Evolutionary conservation across 768 basidiomycete genomes (phyloP).

Genomic region (Boletus vinaceobasis): DNA sequence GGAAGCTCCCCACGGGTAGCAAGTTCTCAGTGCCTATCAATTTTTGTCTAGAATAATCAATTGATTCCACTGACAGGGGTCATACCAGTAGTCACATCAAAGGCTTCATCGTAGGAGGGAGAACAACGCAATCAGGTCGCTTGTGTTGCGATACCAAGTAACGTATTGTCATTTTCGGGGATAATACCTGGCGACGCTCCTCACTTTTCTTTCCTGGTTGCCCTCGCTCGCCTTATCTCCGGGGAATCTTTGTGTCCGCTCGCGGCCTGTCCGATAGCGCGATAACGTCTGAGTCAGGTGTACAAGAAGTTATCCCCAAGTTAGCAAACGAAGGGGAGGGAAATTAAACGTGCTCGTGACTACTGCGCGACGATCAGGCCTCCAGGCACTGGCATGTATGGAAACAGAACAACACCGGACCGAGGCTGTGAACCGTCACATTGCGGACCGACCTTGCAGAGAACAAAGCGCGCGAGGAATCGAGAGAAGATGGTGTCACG

Average conservation of each 20-base stretch:
- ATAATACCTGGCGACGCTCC: neutral
- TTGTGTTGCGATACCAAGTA: neutral
- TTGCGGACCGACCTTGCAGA: neutral
- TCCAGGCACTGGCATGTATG: neutral
- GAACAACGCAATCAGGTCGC: neutral
- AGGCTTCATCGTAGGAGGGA: neutral
- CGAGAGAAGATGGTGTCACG: slow-evolving; percentile 1
- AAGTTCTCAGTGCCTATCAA: slow-evolving; percentile 14
- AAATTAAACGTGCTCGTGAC: neutral
- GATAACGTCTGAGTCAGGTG: neutral
- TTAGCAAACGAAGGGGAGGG: neutral
- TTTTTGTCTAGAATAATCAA: neutral
- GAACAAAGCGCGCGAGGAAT: slow-evolving; percentile 1
- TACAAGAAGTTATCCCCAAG: neutral
- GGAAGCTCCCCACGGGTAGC: slow-evolving; percentile 59
- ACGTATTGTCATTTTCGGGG: neutral
- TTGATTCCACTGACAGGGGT: slow-evolving; percentile 3
- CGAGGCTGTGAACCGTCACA: neutral
- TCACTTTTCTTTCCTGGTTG: neutral
- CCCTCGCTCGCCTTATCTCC: neutral
- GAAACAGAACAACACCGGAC: neutral
- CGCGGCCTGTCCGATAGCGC: neutral
- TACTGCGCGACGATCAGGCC: slow-evolving; percentile 2
- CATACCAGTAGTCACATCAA: slow-evolving; percentile 8
- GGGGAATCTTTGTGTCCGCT: neutral